Base-by-base conservation (phyloP, 805 yeast species). In the Hemisphaericaspora nanyangensis region DNA sequence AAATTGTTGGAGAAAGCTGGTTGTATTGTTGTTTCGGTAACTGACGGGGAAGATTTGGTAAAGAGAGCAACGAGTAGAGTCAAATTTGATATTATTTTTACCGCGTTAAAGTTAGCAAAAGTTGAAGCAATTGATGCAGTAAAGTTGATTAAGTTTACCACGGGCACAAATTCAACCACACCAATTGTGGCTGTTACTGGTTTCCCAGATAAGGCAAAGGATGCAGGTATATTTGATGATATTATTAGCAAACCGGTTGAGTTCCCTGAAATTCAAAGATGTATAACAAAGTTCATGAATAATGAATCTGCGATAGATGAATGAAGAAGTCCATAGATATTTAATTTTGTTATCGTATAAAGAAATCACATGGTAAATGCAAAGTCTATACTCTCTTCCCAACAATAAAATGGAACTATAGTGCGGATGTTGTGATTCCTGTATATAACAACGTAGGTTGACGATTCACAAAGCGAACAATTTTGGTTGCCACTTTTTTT, bases 31-130 rank as follows among this genome's bases (percentile, higher is more conserved):
- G 85, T 86, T 4, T 20, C 25, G 10, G 25, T 20, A 6, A 68
- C 80, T 0, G 80, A 80, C 42, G 96, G 95, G 1, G 91, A 88
- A 44, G 96, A 89, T 44, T 68, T 89, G 43, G 76, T 89, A 11
- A 72, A 93, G 43, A 65, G 93, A 40, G 87, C 88, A 6, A 84
- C 95, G 0, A 85, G 95, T 27, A 82, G 81, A 37, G 85, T 87
- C 15, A 82, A 79, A 54, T 91, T 88, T 65, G 97, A 90, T 60
- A 48, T 89, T 29, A 87, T 90, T 20, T 69, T 90, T 43, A 80
- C 93, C 0, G 93, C 91, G 2, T 68, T 84, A 39, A 77, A 77
- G 47, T 64, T 85, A 17, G 77, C 85, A 12, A 81, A 80, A 43
- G 66, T 84, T 20, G 85, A 79, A 45, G 83, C 86, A 1, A 62